phyloP scores from a whole-genome alignment of 768 basidiomycete genomes.

The Leccinum longicurvipes region DNA sequence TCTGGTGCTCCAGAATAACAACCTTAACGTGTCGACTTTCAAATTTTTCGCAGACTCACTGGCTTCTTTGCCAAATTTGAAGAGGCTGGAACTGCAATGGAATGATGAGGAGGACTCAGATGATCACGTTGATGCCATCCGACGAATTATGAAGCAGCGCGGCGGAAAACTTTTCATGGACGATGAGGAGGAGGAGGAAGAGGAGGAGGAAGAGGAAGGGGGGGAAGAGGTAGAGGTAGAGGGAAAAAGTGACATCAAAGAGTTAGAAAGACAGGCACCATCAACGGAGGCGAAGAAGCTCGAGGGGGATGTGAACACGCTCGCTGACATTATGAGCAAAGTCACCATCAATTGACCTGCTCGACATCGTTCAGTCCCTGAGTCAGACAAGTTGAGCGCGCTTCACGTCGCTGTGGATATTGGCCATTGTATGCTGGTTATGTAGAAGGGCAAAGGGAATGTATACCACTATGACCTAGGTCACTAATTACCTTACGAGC shows the following conservation, averaged over 20 bases:
- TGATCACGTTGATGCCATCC: conserved; percentile 47
- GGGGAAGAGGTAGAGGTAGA: conserved; percentile 52
- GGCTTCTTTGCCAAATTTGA: conserved; percentile 55
- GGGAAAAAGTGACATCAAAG: conserved; percentile 29
- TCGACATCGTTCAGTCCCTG: not conserved
- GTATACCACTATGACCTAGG: conserved; percentile 29
- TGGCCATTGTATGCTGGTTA: not conserved
- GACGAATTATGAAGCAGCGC: conserved; percentile 53
- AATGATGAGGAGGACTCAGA: conserved; percentile 86
- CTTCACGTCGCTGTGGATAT: not conserved
- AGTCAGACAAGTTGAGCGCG: not conserved
- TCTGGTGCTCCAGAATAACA: conserved; percentile 89
- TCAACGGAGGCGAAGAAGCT: conserved; percentile 24
- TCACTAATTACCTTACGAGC: conserved; percentile 11
- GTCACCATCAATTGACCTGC: conserved; percentile 42
- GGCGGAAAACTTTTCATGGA: conserved; percentile 64
- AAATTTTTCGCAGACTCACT: conserved; percentile 66
- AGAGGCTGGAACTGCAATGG: conserved; percentile 80
- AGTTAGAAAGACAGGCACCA: conserved; percentile 19
- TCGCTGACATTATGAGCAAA: conserved; percentile 67
- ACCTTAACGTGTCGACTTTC: conserved; percentile 71
- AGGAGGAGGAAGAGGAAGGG: conserved; percentile 57
- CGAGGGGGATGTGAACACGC: conserved; percentile 47
- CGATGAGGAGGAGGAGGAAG: conserved; percentile 84
- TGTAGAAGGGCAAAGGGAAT: not conserved